Evolutionary conservation across 805 yeast genomes (phyloP).

Genomic region (Kazachstania psychrophila): DNA sequence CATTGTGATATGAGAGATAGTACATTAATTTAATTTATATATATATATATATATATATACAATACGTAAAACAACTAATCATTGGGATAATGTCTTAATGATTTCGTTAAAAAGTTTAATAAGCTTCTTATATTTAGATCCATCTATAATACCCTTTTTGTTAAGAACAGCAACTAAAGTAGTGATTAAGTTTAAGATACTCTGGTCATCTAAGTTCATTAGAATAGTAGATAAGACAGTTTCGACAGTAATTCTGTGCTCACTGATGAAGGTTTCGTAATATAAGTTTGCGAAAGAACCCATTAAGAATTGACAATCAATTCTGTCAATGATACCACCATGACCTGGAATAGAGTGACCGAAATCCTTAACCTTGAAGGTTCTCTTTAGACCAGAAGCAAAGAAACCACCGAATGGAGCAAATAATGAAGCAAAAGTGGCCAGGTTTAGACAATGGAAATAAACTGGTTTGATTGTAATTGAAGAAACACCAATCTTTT

Average conservation of each 20-base stretch:
- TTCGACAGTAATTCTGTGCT: slow-evolving; percentile 62
- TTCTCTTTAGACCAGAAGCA: slow-evolving; percentile 94
- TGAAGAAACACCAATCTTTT: slow-evolving; percentile 37
- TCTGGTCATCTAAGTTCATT: slow-evolving; percentile 55
- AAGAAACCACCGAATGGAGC: slow-evolving; percentile 99
- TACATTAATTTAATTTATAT: too few relatives aligned
- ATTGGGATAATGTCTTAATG: background rate
- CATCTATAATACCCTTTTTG: slow-evolving; percentile 35
- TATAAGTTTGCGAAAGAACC: slow-evolving; percentile 90
- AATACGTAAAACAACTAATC: background rate
- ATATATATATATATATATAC: too few relatives aligned
- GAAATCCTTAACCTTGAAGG: slow-evolving; percentile 92
- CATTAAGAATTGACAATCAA: slow-evolving; percentile 97
- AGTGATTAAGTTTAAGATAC: slow-evolving; percentile 53
- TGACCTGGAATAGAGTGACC: slow-evolving; percentile 99
- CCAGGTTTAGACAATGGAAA: slow-evolving; percentile 75
- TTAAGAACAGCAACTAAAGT: slow-evolving; percentile 36
- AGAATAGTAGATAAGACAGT: slow-evolving; percentile 67
- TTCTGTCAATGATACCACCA: slow-evolving; percentile 95
- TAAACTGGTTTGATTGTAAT: slow-evolving; percentile 76
- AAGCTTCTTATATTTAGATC: slow-evolving; percentile 23
- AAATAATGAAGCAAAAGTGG: slow-evolving; percentile 90
- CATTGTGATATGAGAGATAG: too few relatives aligned
- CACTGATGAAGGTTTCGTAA: slow-evolving; percentile 83
- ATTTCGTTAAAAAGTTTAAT: background rate